phyloP scores from a whole-genome alignment of 192 early-diverging fungal genomes.

The Podila horticola region DNA sequence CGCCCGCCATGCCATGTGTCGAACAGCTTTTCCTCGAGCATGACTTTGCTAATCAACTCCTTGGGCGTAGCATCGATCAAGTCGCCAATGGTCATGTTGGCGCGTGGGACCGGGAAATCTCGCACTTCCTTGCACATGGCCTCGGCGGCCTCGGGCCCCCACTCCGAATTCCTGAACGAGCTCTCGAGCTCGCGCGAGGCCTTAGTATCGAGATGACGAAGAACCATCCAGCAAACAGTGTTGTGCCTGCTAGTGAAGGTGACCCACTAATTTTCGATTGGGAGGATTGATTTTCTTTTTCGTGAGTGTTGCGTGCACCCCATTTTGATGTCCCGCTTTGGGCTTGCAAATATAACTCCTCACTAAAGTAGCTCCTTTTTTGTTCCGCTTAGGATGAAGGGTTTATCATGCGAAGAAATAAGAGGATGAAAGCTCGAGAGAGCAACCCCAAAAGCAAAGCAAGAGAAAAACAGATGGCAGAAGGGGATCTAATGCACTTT shows the following conservation, averaged over 20 bases:
- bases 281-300: not conserved
- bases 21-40: constrained; percentile 4
- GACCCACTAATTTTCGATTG: not conserved
- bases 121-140: constrained; percentile 1
- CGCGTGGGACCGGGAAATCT: constrained; percentile 6
- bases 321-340: too few relatives aligned
- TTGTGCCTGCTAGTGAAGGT: constrained; percentile 1
- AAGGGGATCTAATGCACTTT: too few relatives aligned
- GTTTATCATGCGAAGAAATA: not conserved
- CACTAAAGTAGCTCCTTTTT: too few relatives aligned
- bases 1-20: not conserved
- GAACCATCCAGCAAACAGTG: constrained; percentile 5
- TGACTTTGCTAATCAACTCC: constrained; percentile 1
- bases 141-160: constrained; percentile 7
- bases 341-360: too few relatives aligned
- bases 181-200: not conserved
- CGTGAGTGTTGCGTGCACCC: not conserved
- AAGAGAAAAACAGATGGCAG: too few relatives aligned
- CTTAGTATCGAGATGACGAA: constrained; percentile 2
- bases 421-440: too few relatives aligned
- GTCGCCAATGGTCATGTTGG: not conserved
- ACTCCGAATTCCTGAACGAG: constrained; percentile 6
- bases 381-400: too few relatives aligned
- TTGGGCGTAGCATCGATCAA: not conserved
- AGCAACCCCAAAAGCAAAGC: too few relatives aligned